Evolutionary conservation across 208 protist genomes (phyloP).

Genomic region (Tritrichomonas musculus): DNA sequence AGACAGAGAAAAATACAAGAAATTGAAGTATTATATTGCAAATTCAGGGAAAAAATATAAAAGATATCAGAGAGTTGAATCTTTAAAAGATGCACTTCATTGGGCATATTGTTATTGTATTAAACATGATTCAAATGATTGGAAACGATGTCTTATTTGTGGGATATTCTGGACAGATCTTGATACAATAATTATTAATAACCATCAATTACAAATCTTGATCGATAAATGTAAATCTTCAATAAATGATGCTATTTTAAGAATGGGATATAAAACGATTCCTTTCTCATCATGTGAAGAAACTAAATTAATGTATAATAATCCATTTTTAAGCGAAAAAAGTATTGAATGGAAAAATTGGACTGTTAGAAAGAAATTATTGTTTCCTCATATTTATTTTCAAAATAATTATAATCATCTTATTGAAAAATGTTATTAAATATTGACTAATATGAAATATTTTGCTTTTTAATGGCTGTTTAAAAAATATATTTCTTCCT

Average conservation of each 20-base stretch:
- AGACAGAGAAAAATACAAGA: background rate
- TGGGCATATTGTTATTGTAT: background rate
- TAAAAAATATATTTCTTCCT: too few species aligned
- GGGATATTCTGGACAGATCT: background rate
- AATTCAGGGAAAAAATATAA: background rate
- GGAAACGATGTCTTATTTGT: slow-evolving; percentile 1
- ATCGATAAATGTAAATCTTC: slow-evolving; percentile 16
- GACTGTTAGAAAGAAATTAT: too few species aligned
- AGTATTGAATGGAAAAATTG: too few species aligned
- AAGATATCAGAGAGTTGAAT: background rate
- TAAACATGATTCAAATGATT: background rate
- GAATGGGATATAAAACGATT: background rate
- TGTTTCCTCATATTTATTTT: too few species aligned
- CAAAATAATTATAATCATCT: too few species aligned
- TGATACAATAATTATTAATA: background rate
- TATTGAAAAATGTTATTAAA: too few species aligned
- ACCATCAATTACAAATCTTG: background rate
- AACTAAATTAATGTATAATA: too few species aligned
- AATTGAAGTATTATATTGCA: background rate
- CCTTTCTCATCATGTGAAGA: too few species aligned
- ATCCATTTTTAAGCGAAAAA: too few species aligned
- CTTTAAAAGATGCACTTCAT: background rate
- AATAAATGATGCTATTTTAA: background rate
- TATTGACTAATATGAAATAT: too few species aligned
- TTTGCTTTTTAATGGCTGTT: too few species aligned